Evolutionary conservation across 164 flowering plant genomes (phyloP), one percentile per base, ranked within the genome.

Genomic region (Vitis amurensis): DNA sequence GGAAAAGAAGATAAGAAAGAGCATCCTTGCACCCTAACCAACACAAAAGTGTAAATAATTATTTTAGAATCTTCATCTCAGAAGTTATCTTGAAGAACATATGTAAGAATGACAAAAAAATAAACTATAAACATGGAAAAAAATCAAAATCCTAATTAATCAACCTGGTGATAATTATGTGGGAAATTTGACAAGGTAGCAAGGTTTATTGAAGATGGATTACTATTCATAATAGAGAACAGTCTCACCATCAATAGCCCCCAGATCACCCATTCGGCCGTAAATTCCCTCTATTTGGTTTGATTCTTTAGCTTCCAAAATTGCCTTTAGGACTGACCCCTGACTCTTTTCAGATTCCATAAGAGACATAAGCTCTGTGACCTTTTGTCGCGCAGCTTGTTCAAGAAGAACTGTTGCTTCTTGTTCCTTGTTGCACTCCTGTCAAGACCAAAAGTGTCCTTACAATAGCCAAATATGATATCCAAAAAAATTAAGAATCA

Each of bases 201-300:
- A 67, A 47, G 31, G n/a, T 14, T 44, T 10, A 23, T 29, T 67
- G 2, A 37, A 50, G 58, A 64, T 51, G n/a, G 49, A 62, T 11
- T 37, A 37, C 44, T 56, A 61, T 6, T 68, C 16, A 44, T 2
- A 47, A 56, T 37, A 58, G 15, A 66, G 64, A 65, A 31, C 2
- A 55, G 11, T 59, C 88, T 78, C 63, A 95, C 99, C 97, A 81
- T 95, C 95, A 79, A 95, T 95, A 13, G 97, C 97, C 67, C 98
- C 99, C 51, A 95, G 73, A 71, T 95, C 98, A 59, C 99, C 99
- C 90, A 95, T 78, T 61, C 99, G 84, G 51, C 99, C 99, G 83
- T 90, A 82, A 64, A 95, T 93, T 69, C 99, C 99, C 60, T 81
- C 85, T 52, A 93, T 93, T 70, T 73, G 76, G 63, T 89, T 90